Conservation (phyloP, 345 rosid species). For the Corymbia maculata region DNA sequence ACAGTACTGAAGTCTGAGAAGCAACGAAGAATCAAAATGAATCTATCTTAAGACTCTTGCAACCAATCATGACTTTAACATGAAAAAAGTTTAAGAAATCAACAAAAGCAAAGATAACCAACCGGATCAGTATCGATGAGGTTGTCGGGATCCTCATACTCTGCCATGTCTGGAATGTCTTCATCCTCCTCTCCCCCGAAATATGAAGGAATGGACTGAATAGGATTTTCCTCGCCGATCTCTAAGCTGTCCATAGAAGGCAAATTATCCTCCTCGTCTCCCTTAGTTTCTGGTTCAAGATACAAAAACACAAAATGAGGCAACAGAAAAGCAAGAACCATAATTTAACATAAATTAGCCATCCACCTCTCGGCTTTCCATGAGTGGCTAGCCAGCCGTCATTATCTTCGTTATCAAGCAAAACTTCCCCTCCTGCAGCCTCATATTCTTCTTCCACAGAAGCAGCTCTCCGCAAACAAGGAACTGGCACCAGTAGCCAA, state of each 20-base stretch:
- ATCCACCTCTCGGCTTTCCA: constrained; percentile 86
- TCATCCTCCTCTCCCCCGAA: constrained; percentile 87
- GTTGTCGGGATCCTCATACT: constrained; percentile 70
- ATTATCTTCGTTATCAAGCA: constrained; percentile 87
- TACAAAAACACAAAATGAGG: neutral
- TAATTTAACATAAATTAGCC: neutral
- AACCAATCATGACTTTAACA: neutral
- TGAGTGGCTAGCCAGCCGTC: constrained; percentile 99
- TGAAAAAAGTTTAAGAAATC: neutral
- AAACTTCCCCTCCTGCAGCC: constrained; percentile 93
- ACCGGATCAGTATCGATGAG: constrained; percentile 52
- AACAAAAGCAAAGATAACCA: neutral
- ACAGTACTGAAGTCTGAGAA: neutral
- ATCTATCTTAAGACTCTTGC: neutral
- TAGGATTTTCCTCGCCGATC: constrained; percentile 34
- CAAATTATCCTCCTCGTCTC: constrained; percentile 65
- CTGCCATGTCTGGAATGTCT: constrained; percentile 93
- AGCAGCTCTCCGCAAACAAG: constrained; percentile 89
- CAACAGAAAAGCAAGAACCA: neutral
- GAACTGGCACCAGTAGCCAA: constrained; percentile 34
- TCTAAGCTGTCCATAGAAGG: constrained; percentile 89
- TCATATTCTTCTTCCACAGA: constrained; percentile 89
- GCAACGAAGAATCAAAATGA: neutral
- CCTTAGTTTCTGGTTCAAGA: constrained; percentile 35
- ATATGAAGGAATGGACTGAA: constrained; percentile 68